A percentile compares a stretch with the other conserved stretches of the same genome.
These are phyloP conservation scores for Botrytis sinoallii DNA, from an alignment of 2,329 filamentous ascomycete species.

Conservation along the genomic window DNA sequence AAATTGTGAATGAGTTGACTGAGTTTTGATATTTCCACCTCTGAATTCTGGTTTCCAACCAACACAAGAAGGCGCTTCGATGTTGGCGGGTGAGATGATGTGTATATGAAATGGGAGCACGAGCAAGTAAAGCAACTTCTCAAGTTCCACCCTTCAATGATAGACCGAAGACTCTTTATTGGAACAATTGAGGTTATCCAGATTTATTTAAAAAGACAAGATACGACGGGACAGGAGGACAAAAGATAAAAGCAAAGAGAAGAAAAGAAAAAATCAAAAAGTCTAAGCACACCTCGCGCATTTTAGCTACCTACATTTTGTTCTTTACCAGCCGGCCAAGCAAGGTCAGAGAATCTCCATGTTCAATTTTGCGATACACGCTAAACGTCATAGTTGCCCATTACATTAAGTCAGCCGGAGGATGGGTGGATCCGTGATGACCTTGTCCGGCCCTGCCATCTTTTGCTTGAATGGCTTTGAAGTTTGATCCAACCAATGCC, in stretches of 20 bases:
- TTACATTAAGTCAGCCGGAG: not conserved
- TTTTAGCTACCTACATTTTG: not conserved
- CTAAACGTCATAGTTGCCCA: not conserved
- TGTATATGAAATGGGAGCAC: not conserved
- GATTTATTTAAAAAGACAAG: not conserved
- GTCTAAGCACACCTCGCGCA: not conserved
- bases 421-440: not conserved
- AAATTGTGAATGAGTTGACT: not conserved
- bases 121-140: not conserved
- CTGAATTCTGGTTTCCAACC: not conserved
- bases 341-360: not conserved
- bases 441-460: not conserved
- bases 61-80: not conserved
- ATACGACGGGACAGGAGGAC: not conserved
- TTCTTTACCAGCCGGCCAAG: not conserved
- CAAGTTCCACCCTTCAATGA: not conserved
- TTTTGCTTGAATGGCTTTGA: not conserved
- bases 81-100: not conserved
- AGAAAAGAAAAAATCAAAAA: not conserved
- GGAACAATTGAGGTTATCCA: not conserved
- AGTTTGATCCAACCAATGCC: not conserved
- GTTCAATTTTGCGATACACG: not conserved
- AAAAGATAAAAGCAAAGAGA: not conserved
- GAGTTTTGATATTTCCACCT: not conserved
- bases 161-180: not conserved